Percentiles rank a stretch among this genome's conserved stretches.
These are phyloP conservation scores for Colletotrichum trifolii DNA, from an alignment of 2,329 filamentous ascomycete genomes.

Conservation along the genomic window DNA sequence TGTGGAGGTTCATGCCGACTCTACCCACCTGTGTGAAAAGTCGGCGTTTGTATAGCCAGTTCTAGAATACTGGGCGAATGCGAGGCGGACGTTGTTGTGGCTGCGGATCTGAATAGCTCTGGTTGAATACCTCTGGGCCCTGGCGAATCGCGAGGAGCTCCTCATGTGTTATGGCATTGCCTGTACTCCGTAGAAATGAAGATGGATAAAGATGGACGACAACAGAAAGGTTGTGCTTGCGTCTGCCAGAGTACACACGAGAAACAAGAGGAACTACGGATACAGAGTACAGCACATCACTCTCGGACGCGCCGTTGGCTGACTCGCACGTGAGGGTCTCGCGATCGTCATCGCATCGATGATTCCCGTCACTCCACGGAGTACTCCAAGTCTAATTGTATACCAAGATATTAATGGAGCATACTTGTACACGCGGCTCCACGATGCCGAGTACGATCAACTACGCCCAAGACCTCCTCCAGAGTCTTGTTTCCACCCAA, in stretches of 20 bases:
- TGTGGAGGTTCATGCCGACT: too few relatives aligned
- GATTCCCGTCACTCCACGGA: neutral
- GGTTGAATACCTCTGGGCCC: too few relatives aligned
- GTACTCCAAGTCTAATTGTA: neutral
- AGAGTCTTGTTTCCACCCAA: neutral
- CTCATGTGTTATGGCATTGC: too few relatives aligned
- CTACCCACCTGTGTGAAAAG: too few relatives aligned
- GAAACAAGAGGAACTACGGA: neutral
- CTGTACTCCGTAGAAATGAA: too few relatives aligned
- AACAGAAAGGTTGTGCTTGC: neutral
- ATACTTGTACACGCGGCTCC: conserved; percentile 8
- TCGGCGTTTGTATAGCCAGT: too few relatives aligned
- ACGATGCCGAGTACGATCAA: conserved; percentile 6
- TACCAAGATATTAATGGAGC: neutral
- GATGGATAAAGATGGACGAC: neutral
- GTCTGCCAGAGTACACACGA: neutral
- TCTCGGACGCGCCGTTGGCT: conserved; percentile 13
- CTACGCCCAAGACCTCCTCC: neutral
- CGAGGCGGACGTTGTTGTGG: too few relatives aligned
- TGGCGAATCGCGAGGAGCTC: too few relatives aligned
- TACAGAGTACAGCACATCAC: too few relatives aligned
- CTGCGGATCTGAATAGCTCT: too few relatives aligned
- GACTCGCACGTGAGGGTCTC: conserved; percentile 33
- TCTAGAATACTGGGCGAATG: too few relatives aligned
- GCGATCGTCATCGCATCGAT: conserved; percentile 20